phyloP scores from a whole-genome alignment of 1,284 basidiomycete species.

The Boletus putidus region DNA sequence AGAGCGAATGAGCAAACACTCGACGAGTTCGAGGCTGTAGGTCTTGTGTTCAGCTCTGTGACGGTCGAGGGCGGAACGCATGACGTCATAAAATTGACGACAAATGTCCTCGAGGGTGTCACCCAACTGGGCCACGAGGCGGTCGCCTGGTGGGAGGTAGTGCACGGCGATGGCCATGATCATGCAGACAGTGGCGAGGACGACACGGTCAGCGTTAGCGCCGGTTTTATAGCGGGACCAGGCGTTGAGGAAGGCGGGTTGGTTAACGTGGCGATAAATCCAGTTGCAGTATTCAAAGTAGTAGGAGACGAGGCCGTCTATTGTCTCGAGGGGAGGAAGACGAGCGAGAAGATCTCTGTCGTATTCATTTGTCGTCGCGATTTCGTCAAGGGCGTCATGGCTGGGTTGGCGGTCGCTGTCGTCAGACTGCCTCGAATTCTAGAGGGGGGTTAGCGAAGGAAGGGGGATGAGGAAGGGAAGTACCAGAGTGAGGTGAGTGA shows the following conservation, averaged over 20 bases:
- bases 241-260: conserved; percentile 54
- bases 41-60: conserved; percentile 58
- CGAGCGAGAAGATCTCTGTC: conserved; percentile 67
- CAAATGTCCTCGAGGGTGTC: conserved; percentile 58
- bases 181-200: conserved; percentile 66
- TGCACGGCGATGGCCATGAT: conserved; percentile 70
- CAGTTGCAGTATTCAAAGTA: conserved; percentile 85
- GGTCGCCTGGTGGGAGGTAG: conserved; percentile 67
- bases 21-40: conserved; percentile 73
- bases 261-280: conserved; percentile 76
- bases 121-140: conserved; percentile 50
- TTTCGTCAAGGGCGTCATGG: conserved; percentile 48
- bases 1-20: conserved; percentile 63
- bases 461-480: conserved; percentile 24
- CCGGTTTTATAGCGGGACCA: conserved; percentile 74
- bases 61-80: conserved; percentile 62
- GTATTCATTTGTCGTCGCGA: conserved; percentile 51
- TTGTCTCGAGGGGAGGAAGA: conserved; percentile 62
- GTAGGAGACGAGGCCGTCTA: conserved; percentile 68
- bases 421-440: conserved; percentile 53
- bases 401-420: conserved; percentile 53
- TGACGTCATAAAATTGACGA: conserved; percentile 63
- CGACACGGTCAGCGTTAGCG: conserved; percentile 60
- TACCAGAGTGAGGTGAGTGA: conserved; percentile 65
- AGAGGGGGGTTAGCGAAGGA: conserved; percentile 17